Evolutionary conservation across 2,329 filamentous ascomycete genomes (phyloP), one percentile per base, ranked within the genome.

Genomic region (Hymenoscyphus repandus): DNA sequence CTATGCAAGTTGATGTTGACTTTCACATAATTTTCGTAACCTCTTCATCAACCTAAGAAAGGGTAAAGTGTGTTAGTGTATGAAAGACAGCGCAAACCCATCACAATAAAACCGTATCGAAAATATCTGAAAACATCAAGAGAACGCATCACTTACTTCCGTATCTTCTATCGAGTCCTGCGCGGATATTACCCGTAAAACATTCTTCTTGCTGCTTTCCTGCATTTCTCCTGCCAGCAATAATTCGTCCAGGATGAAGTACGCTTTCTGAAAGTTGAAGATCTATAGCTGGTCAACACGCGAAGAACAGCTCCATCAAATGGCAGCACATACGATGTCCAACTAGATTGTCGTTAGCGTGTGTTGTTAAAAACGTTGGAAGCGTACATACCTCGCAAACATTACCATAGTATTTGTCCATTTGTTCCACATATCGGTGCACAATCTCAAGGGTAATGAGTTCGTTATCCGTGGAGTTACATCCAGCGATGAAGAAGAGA

Each of bases 391-490:
- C 82, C 75, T 99, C 93, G 83, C 93, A 99, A 53, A 99, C 93
- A 70, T 99, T 99, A 71, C 93, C 93, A 71, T 97, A 99, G 76
- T 99, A 99, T 72, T 99, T 99, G 79, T 99, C 93, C 93, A 99
- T 99, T 74, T 99, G 93, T 72, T 99, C 93, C 67, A 99, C 93
- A 70, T 99, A 99, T 72, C 93, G 90, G 72, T 99, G 93, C 65
- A 99, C 95, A 68, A 99, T 90, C 72, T 99, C 93, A 68, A 99
- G 89, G 20, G 90, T 96, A 69, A 97, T 96, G 67, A 99, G 77
- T 69, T 99, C 93, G 72, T 99, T 99, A 72, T 99, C 93, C 57
- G 90, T 90, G n/a, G 91, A 91, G 48, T 90, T 86, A 74, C 90
- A 96, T 64, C 93, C 93, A 65, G 92, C 91, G 70, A 99, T 99